Conservation (phyloP, 2,329 filamentous ascomycete genomes). For the Penicillium sp. region DNA sequence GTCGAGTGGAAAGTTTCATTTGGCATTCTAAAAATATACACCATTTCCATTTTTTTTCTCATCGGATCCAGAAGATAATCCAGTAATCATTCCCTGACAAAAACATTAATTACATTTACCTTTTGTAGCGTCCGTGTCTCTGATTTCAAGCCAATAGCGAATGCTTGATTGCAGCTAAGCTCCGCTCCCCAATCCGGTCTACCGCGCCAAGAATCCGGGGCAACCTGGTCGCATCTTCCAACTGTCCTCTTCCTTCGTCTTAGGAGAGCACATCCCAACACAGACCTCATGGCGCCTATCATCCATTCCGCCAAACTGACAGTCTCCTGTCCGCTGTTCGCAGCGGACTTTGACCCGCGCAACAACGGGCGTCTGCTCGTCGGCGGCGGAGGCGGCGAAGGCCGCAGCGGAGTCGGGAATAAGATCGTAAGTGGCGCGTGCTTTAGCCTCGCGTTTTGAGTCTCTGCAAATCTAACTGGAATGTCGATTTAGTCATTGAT, state of each 20-base stretch:
- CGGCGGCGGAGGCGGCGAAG: slow-evolving; percentile 84
- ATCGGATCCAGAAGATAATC: not conserved
- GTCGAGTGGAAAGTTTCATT: slow-evolving; percentile 8
- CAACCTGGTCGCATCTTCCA: slow-evolving; percentile 30
- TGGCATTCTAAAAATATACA: slow-evolving; percentile 25
- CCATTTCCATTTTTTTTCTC: slow-evolving; percentile 23
- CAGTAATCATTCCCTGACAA: too few species aligned
- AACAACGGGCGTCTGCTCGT: slow-evolving; percentile 78
- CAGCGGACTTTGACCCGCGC: slow-evolving; percentile 84
- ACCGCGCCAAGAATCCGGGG: slow-evolving; percentile 41
- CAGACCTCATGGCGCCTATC: slow-evolving; percentile 45
- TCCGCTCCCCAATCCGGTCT: slow-evolving; percentile 25
- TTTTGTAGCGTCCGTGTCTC: not conserved
- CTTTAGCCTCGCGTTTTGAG: not conserved
- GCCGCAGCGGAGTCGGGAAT: slow-evolving; percentile 81
- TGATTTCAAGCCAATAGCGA: not conserved
- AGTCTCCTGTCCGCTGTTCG: slow-evolving; percentile 83
- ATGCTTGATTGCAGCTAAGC: slow-evolving; percentile 10
- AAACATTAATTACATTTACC: not conserved
- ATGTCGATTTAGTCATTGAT: slow-evolving; percentile 65
- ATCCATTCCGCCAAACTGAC: slow-evolving; percentile 63
- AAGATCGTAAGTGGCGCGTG: slow-evolving; percentile 69
- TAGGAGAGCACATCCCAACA: slow-evolving; percentile 3
- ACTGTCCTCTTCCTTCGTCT: slow-evolving; percentile 30
- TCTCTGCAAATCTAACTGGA: not conserved